phyloP scores from a whole-genome alignment of 495 filamentous ascomycete genomes.

The Cladorrhinum samala region DNA sequence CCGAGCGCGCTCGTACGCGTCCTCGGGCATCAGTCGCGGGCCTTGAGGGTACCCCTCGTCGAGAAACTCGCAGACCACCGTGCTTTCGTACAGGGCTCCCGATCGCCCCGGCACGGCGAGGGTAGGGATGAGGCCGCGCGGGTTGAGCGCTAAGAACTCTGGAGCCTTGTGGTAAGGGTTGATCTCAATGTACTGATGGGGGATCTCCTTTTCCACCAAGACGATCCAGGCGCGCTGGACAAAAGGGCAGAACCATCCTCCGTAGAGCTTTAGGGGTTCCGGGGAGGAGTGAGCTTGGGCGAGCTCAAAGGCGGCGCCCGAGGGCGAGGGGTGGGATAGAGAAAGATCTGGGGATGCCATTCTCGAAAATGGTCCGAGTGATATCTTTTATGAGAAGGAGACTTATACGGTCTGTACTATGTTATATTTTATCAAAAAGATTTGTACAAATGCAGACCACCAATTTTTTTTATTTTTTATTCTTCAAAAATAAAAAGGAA shows the following conservation, averaged over 20 bases:
- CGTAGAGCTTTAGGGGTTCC: slow-evolving; percentile 42
- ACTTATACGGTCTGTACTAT: too few relatives aligned
- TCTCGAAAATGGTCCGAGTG: too few relatives aligned
- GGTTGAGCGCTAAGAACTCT: slow-evolving; percentile 59
- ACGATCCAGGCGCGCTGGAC: slow-evolving; percentile 63
- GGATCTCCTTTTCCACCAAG: slow-evolving; percentile 63
- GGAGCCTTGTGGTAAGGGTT: slow-evolving; percentile 65
- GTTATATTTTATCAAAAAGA: too few relatives aligned
- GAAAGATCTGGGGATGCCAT: background rate
- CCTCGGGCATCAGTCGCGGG: slow-evolving; percentile 48
- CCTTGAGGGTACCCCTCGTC: slow-evolving; percentile 54
- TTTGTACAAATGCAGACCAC: too few relatives aligned
- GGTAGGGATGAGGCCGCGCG: slow-evolving; percentile 63
- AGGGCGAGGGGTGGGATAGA: background rate
- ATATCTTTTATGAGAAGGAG: too few relatives aligned
- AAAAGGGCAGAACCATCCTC: slow-evolving; percentile 49
- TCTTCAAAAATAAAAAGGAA: background rate
- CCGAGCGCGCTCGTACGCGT: slow-evolving; percentile 51
- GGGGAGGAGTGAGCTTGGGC: slow-evolving; percentile 28
- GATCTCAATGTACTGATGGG: slow-evolving; percentile 66
- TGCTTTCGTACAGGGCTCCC: slow-evolving; percentile 61
- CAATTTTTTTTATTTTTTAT: background rate
- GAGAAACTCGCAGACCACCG: slow-evolving; percentile 62
- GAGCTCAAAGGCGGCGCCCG: slow-evolving; percentile 30
- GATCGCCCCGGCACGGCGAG: slow-evolving; percentile 35